A percentile compares a stretch with the other conserved stretches of the same genome.
Evolutionary conservation across 768 basidiomycete species (phyloP).

Genomic region (Plicaturopsis crispa): DNA sequence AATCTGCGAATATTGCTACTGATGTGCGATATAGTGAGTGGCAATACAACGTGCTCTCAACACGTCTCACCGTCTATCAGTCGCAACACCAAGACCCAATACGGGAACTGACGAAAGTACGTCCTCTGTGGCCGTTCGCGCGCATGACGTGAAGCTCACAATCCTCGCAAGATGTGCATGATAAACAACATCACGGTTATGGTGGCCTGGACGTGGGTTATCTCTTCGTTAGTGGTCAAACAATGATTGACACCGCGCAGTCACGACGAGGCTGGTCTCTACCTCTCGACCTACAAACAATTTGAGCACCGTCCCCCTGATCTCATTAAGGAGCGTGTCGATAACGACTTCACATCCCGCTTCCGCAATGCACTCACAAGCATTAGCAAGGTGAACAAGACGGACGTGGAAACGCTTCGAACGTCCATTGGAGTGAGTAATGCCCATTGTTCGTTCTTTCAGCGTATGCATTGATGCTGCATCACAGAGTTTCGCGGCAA

Average conservation of each 20-base stretch:
- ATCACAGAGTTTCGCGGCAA: constrained; percentile 75
- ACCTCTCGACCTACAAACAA: constrained; percentile 85
- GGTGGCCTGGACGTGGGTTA: constrained; percentile 82
- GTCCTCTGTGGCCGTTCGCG: constrained; percentile 4
- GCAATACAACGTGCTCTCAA: background rate
- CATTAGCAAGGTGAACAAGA: constrained; percentile 94
- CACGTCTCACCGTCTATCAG: constrained; percentile 28
- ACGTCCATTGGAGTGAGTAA: constrained; percentile 82
- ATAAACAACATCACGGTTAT: constrained; percentile 92
- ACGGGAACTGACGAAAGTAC: constrained; percentile 84
- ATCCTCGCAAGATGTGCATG: constrained; percentile 60
- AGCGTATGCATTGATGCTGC: constrained; percentile 1
- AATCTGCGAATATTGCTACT: constrained; percentile 81
- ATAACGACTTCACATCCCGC: constrained; percentile 81
- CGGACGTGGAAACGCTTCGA: constrained; percentile 88
- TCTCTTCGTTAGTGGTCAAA: too few species aligned
- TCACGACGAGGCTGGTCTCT: constrained; percentile 86
- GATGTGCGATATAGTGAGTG: constrained; percentile 83
- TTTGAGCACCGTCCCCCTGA: constrained; percentile 92
- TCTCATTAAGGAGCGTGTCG: constrained; percentile 89
- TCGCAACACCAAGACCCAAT: constrained; percentile 88
- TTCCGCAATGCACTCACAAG: constrained; percentile 78
- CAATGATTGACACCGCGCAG: constrained; percentile 32
- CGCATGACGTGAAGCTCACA: too few species aligned
- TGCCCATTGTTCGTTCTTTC: constrained; percentile 2